Evolutionary conservation across 2,329 filamentous ascomycete species (phyloP), one percentile per base, ranked within the genome.

Genomic region (Didymella arachidicola): DNA sequence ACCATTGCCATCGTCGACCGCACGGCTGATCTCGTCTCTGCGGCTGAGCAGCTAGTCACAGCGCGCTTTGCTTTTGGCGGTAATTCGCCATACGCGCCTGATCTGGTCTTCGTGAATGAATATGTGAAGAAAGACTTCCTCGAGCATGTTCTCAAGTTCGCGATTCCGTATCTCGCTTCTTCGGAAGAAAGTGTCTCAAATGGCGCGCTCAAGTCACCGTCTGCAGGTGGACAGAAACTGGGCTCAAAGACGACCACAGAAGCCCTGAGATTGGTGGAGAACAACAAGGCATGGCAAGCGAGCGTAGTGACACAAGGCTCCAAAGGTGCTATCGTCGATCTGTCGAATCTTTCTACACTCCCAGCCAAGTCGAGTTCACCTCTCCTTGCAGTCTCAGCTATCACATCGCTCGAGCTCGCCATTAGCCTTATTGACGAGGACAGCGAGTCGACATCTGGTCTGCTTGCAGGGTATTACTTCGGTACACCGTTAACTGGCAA

Each of bases 31-130:
- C 60, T 89, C 1, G 69, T 79, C 6, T 66, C 73, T 2, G 86
- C 87, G 0, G 87, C 87, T 0, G 74, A 79, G 54, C 78, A 80
- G 2, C 76, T 89, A 1, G 80, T 84, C 0, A 77, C 75, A 0
- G 84, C 86, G 1, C 79, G 85, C 2, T 84, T 88, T 64, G 74
- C 76, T 14, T 84, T 87, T 29, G 78, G 82, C 1, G 86, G 86
- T 2, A 78, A 73, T 2, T 88, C 86, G 1, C 80, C 85, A 0
- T 89, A 88, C 66, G 83, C 85, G 0, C 87, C 87, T 0, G 86
- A 89, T 65, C 29, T 88, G 0, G 83, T 89, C 0, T 73, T 89
- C 0, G 86, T 89, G n/a, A 87, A 89, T 59, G 87, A 89, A 61
- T 89, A 83, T 58, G 78, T 81, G 3, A 84, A 84, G 74, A 79